Conservation (phyloP, 208 protist genomes). For the Wallacemonas rigidus region DNA sequence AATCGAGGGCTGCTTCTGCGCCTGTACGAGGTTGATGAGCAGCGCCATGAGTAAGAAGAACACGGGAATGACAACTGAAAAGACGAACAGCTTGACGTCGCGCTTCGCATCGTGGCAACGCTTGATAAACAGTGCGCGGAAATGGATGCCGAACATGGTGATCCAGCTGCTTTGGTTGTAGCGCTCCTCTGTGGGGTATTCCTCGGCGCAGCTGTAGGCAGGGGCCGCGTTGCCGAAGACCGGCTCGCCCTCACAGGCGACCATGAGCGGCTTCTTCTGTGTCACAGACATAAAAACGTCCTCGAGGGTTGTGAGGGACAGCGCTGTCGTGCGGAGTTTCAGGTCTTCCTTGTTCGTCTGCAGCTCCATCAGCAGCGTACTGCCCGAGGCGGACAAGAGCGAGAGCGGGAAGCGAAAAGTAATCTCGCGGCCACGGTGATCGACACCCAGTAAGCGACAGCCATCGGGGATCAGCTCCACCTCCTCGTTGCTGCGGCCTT, state of each 20-base stretch:
- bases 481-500: slow-evolving; percentile 10
- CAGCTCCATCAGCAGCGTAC: slow-evolving; percentile 50
- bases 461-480: slow-evolving; percentile 24
- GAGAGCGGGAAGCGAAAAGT: slow-evolving; percentile 69
- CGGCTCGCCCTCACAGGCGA: neutral
- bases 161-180: slow-evolving; percentile 18
- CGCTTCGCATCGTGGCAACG: slow-evolving; percentile 75
- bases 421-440: slow-evolving; percentile 73
- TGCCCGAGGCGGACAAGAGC: slow-evolving; percentile 43
- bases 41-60: slow-evolving; percentile 75
- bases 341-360: slow-evolving; percentile 40
- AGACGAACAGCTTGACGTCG: slow-evolving; percentile 67
- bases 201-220: neutral
- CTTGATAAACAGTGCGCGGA: slow-evolving; percentile 75
- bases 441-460: slow-evolving; percentile 53
- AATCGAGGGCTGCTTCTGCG: slow-evolving; percentile 50
- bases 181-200: slow-evolving; percentile 26
- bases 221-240: slow-evolving; percentile 4
- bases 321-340: slow-evolving; percentile 48
- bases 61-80: slow-evolving; percentile 79
- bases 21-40: slow-evolving; percentile 61
- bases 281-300: slow-evolving; percentile 79
- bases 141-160: slow-evolving; percentile 57
- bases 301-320: slow-evolving; percentile 81
- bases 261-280: slow-evolving; percentile 20